phyloP scores from a whole-genome alignment of 2,329 filamentous ascomycete species.

The Capronia coronata region DNA sequence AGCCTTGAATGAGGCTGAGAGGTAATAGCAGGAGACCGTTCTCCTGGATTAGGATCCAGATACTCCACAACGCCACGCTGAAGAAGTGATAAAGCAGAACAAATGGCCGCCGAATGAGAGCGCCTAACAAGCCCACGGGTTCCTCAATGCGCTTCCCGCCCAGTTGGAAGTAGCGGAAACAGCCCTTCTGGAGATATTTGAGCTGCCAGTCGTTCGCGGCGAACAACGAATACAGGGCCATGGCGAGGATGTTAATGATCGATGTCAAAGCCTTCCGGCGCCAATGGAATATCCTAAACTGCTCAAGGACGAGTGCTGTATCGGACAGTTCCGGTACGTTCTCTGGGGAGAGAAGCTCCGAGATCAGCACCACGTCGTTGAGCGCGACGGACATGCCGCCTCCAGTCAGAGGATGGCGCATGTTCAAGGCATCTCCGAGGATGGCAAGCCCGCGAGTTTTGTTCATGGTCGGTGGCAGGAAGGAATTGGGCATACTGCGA shows the following conservation, averaged over 20 bases:
- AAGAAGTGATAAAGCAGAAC: constrained; percentile 92
- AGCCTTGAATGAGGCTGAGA: constrained; percentile 56
- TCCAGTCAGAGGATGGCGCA: constrained; percentile 96
- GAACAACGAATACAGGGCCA: constrained; percentile 86
- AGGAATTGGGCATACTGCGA: constrained; percentile 93
- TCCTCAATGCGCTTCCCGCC: constrained; percentile 67
- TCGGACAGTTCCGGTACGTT: constrained; percentile 64
- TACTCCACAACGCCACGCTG: constrained; percentile 77
- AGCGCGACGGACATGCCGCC: constrained; percentile 98
- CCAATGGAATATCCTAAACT: constrained; percentile 78
- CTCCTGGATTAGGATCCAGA: constrained; percentile 61
- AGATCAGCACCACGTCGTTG: constrained; percentile 77
- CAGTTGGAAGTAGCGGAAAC: constrained; percentile 83
- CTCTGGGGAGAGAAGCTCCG: constrained; percentile 64
- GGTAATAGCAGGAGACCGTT: constrained; percentile 53
- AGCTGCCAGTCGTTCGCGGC: constrained; percentile 69
- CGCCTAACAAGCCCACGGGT: constrained; percentile 73
- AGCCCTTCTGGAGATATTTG: constrained; percentile 74
- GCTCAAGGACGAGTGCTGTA: constrained; percentile 56
- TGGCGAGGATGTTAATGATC: constrained; percentile 96
- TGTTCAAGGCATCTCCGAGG: constrained; percentile 93
- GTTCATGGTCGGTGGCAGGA: constrained; percentile 73
- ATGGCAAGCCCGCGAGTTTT: constrained; percentile 67
- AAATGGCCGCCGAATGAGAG: constrained; percentile 68
- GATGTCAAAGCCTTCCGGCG: constrained; percentile 70